These are phyloP conservation scores for Periconia digitata DNA, from an alignment of 2,329 filamentous ascomycete genomes.

Conservation along the genomic window DNA sequence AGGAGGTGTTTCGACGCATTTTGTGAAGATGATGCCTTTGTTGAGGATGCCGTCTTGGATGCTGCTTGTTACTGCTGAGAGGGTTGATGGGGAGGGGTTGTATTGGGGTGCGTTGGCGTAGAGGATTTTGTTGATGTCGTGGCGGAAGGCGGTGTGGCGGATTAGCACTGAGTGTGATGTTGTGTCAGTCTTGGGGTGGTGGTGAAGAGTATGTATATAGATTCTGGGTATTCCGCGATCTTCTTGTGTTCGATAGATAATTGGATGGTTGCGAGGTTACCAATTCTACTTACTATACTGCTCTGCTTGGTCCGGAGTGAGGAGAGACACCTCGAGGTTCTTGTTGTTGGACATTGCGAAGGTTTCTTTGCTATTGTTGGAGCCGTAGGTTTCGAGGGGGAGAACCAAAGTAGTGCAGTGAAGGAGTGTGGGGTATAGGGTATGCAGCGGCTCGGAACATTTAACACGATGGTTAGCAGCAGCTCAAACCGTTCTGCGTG, in stretches of 20 bases:
- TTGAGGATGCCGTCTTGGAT: constrained; percentile 26
- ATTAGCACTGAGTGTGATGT: constrained; percentile 16
- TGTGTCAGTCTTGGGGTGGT: background rate
- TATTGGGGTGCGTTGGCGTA: constrained; percentile 23
- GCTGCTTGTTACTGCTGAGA: constrained; percentile 21
- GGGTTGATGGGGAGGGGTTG: constrained; percentile 29
- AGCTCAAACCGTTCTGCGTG: too few species aligned
- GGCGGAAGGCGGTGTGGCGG: constrained; percentile 32
- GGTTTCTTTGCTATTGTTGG: background rate
- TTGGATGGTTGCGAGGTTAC: background rate
- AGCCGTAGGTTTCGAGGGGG: background rate
- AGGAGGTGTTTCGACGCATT: constrained; percentile 28
- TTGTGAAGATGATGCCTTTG: constrained; percentile 29
- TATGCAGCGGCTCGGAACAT: too few species aligned
- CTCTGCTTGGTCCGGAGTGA: constrained; percentile 29
- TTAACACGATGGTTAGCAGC: too few species aligned
- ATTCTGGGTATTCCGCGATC: too few species aligned
- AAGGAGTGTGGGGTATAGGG: background rate
- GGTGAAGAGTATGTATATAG: too few species aligned
- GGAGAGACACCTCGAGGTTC: constrained; percentile 27
- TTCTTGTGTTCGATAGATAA: too few species aligned
- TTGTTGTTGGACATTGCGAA: constrained; percentile 19
- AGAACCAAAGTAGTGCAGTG: background rate
- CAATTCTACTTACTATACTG: constrained; percentile 23
- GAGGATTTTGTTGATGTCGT: constrained; percentile 37